Percentiles rank a stretch among this genome's conserved stretches.
Evolutionary conservation across 306 rosid species (phyloP).

Genomic region (Cercis canadensis): DNA sequence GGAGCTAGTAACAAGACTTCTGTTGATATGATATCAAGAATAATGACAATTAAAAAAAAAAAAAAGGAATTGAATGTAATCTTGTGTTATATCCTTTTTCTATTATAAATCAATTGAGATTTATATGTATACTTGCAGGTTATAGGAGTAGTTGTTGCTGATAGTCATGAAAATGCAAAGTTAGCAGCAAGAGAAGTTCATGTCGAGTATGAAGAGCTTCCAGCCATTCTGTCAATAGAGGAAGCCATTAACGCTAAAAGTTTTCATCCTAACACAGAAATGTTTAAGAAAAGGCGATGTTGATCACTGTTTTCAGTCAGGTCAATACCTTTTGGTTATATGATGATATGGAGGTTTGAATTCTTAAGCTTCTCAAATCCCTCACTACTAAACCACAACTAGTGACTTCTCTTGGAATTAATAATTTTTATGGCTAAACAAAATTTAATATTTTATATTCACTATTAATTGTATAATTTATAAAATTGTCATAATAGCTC

Average conservation of each 20-base stretch:
- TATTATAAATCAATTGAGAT: neutral
- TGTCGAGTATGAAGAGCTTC: slow-evolving; percentile 83
- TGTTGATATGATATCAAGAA: too few species aligned
- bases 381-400: too few species aligned
- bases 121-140: slow-evolving; percentile 54
- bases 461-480: too few species aligned
- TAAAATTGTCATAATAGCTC: too few species aligned
- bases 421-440: too few species aligned
- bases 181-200: slow-evolving; percentile 71
- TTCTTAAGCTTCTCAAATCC: too few species aligned
- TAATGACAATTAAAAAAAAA: too few species aligned
- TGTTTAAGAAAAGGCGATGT: slow-evolving; percentile 79
- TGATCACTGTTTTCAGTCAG: slow-evolving; percentile 76
- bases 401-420: too few species aligned
- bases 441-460: too few species aligned
- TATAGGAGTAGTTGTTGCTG: slow-evolving; percentile 93
- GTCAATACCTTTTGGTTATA: too few species aligned
- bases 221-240: slow-evolving; percentile 77
- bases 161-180: slow-evolving; percentile 95
- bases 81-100: neutral
- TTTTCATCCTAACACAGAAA: slow-evolving; percentile 77
- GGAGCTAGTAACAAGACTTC: too few species aligned
- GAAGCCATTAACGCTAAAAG: slow-evolving; percentile 83
- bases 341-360: too few species aligned
- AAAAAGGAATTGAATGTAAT: neutral